A percentile compares a stretch with the other conserved stretches of the same genome.
phyloP scores from a whole-genome alignment of 805 yeast genomes.

The Cyberlindnera maritima region DNA sequence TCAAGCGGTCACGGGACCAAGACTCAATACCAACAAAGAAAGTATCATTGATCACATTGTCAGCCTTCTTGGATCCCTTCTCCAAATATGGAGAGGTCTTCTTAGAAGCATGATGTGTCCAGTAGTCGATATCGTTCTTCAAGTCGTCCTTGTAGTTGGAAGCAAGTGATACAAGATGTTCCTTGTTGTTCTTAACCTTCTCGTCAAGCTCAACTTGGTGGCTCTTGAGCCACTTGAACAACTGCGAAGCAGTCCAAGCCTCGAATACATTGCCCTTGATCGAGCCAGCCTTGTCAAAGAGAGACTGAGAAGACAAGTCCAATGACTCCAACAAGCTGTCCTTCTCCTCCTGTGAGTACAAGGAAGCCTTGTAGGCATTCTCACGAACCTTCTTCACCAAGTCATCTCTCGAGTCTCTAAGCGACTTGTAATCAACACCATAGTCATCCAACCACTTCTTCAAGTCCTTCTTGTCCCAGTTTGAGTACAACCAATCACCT shows the following conservation, averaged over 20 bases:
- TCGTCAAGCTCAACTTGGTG: constrained; percentile 41
- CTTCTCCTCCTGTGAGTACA: constrained; percentile 37
- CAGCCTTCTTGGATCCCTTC: constrained; percentile 33
- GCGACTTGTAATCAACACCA: constrained; percentile 36
- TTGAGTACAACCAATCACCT: constrained; percentile 49
- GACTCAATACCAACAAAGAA: constrained; percentile 43
- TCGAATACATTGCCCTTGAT: constrained; percentile 45
- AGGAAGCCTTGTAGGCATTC: constrained; percentile 42
- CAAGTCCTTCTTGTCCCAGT: constrained; percentile 52
- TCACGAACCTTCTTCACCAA: constrained; percentile 45
- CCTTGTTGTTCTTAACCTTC: constrained; percentile 32
- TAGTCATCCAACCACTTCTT: constrained; percentile 46
- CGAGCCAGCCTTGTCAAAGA: constrained; percentile 38
- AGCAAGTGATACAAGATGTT: constrained; percentile 36
- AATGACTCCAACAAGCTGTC: constrained; percentile 38
- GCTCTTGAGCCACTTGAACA: constrained; percentile 50
- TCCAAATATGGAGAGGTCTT: constrained; percentile 34
- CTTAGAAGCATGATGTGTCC: constrained; percentile 30
- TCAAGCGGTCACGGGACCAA: constrained; percentile 47
- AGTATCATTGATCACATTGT: constrained; percentile 41
- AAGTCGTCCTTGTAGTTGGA: constrained; percentile 33
- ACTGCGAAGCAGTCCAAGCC: constrained; percentile 52
- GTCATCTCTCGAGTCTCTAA: constrained; percentile 42
- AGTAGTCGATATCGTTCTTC: constrained; percentile 38
- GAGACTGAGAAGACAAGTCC: constrained; percentile 33